Base-by-base conservation (phyloP, 1,284 basidiomycete genomes). In the Heterobasidion irregulare region DNA sequence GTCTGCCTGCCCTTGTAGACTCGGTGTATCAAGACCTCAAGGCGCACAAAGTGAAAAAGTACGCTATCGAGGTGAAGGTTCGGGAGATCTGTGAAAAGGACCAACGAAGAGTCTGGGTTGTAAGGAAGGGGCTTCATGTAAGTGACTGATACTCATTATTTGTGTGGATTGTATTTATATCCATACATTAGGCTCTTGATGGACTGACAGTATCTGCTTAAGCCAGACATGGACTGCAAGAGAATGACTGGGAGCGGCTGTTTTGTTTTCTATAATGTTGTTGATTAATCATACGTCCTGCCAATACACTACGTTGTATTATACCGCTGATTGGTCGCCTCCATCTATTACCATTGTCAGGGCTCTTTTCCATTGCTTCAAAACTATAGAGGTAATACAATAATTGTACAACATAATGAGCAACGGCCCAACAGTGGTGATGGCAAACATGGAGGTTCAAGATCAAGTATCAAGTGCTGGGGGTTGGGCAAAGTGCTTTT, bases 61-160 rank as follows among this genome's bases (percentile, higher is more conserved):
- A 84, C 50, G 82, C 86, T 6, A 84, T 92, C 51, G 88, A 90
- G 68, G 82, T 82, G 7, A 92, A 92, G 67, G 73, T 92, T 36
- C 75, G 79, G 53, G 87, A 91, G 65, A 76, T 91, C 12, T 76
- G 79, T 15, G 85, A 85, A 69, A 89, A 88, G 65, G 80, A 60
- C 33, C 54, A 56, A 47, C 50, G 59, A n/a, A 57, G 60, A n/a
- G 36, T 62, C 33, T 48, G 50, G 56, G 57, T 56, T 48, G 43
- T 53, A 47, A 56, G 52, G 47, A 41, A 41, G n/a, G 38, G 38
- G 38, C 10, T 41, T 7, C 38, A 41, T 41, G 38, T 41, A 12
- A n/a, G 26, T 26, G 26, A 26, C 26, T 26, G 5, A 5, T 26
- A 26, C 3, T 41, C 5, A 12, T 41, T n/a, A 8, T 41, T 4